Evolutionary conservation across 2,329 filamentous ascomycete genomes (phyloP).

Genomic region (Cucurbitaria berberidis): DNA sequence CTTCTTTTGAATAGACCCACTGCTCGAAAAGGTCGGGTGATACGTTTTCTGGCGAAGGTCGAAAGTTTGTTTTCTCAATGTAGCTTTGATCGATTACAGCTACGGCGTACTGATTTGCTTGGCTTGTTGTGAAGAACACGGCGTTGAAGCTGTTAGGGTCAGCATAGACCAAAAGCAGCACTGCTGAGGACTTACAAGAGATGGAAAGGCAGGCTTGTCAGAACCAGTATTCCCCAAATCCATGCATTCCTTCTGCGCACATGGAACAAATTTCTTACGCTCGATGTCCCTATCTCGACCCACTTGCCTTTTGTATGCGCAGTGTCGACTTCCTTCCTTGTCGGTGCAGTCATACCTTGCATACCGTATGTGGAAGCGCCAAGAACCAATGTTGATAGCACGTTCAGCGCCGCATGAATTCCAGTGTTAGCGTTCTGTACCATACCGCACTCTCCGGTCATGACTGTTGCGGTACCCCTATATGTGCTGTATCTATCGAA

Average conservation of each 20-base stretch:
- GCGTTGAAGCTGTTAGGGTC: conserved; percentile 18
- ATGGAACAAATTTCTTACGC: conserved; percentile 17
- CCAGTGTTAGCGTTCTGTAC: conserved; percentile 11
- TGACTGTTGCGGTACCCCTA: conserved; percentile 10
- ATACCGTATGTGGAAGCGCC: conserved; percentile 28
- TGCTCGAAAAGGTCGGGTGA: conserved; percentile 15
- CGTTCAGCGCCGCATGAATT: conserved; percentile 56
- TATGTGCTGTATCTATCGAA: neutral
- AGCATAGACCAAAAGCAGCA: neutral
- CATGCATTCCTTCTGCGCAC: conserved; percentile 13
- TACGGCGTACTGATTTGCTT: conserved; percentile 24
- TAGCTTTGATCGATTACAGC: conserved; percentile 15
- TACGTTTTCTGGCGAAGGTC: conserved; percentile 11
- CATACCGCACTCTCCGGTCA: conserved; percentile 25
- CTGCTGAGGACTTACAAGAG: conserved; percentile 13
- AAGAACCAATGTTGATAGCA: conserved; percentile 43
- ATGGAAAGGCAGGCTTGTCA: conserved; percentile 23
- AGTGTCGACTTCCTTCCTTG: conserved; percentile 24
- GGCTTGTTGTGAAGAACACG: conserved; percentile 22
- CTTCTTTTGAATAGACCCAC: neutral
- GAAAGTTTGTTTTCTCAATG: conserved; percentile 9
- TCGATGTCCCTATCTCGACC: conserved; percentile 25
- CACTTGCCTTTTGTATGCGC: conserved; percentile 34
- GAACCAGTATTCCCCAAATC: conserved; percentile 15
- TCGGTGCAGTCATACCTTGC: conserved; percentile 29